Base-by-base conservation (phyloP, 2,329 filamentous ascomycete genomes). In the Colletotrichum incanum region DNA sequence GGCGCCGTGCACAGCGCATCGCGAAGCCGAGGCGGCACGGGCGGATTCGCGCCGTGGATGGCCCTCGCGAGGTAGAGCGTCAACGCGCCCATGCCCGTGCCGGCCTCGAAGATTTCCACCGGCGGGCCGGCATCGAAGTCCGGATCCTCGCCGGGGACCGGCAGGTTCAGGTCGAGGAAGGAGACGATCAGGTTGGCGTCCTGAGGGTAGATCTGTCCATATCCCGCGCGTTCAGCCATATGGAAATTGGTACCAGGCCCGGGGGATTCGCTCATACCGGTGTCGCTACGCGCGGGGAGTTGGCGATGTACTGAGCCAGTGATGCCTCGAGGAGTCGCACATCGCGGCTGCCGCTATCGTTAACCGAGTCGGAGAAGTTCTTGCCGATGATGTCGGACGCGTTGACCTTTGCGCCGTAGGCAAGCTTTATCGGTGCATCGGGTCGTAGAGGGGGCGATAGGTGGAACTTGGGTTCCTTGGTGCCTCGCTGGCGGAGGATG, bases 1-100 rank as follows among this genome's bases (percentile, higher is more conserved):
- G 59, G 63, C 23, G 60, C 73, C 16, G 75, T 75, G 28, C 11
- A 77, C 59, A 71, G 75, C 67, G 63, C 59, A 18, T 67, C 74
- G 26, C 85, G 84, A 20, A 86, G 79, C 18, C 80, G 77, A 0
- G 87, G 86, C 7, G 87, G 82, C 4, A 83, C 63, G 8, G 85
- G 81, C 2, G 89, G 83, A 77, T 95, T 95, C 23, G 90, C 92
- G 55, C 89, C 93, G 78, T 95, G 92, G 56, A 96, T 89, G 3
- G 93, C 93, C 64, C 93, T 89, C 39, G 93, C 91, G 28, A 96
- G 86, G 77, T 95, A 90, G 5, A 96, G 82, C 0, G 93, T 96
- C 70, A 96, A 82, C 43, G 92, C 91, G 70, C 94, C 94, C 85
- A 95, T 93, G n/a, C 94, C 94, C 4, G 94, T 96, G 20, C 94